Percentiles rank a stretch among this genome's conserved stretches.
These are phyloP conservation scores for Irpex sp. DNA, from an alignment of 1,284 basidiomycete species.

Conservation along the genomic window DNA sequence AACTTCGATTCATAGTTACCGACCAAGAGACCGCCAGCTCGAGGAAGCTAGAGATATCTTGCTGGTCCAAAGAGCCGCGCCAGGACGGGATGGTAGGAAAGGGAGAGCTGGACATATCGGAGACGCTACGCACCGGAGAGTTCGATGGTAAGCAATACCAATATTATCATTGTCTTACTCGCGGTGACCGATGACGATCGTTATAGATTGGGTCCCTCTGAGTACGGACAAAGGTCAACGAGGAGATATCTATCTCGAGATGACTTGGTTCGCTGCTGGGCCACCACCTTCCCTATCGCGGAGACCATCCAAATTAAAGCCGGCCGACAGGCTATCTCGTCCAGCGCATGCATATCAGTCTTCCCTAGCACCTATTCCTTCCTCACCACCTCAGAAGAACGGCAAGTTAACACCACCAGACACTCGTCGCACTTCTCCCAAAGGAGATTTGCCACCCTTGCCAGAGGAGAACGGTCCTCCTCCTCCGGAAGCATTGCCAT, in stretches of 20 bases:
- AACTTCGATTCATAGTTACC: constrained; percentile 56
- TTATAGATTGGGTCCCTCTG: constrained; percentile 62
- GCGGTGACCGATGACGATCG: not conserved
- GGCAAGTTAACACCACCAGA: not conserved
- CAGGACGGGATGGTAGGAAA: constrained; percentile 58
- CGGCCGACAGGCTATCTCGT: constrained; percentile 36
- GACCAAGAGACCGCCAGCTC: constrained; percentile 39
- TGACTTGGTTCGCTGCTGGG: constrained; percentile 66
- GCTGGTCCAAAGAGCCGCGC: constrained; percentile 58
- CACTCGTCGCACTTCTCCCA: constrained; percentile 29
- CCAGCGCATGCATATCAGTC: constrained; percentile 14
- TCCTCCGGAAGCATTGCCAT: constrained; percentile 2
- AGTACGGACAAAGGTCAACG: constrained; percentile 48
- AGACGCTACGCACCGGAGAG: constrained; percentile 65
- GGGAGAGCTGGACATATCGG: constrained; percentile 56
- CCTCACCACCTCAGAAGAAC: not conserved
- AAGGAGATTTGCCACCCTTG: constrained; percentile 13
- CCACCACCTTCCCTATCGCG: constrained; percentile 41
- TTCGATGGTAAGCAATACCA: constrained; percentile 55
- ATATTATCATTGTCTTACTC: not conserved
- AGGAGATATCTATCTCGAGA: constrained; percentile 72
- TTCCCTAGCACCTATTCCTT: not conserved
- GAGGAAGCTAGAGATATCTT: constrained; percentile 56
- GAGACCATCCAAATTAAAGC: constrained; percentile 40
- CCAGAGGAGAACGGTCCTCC: not conserved